Evolutionary conservation across 768 basidiomycete species (phyloP).

Genomic region (Boletus rubescentipes): DNA sequence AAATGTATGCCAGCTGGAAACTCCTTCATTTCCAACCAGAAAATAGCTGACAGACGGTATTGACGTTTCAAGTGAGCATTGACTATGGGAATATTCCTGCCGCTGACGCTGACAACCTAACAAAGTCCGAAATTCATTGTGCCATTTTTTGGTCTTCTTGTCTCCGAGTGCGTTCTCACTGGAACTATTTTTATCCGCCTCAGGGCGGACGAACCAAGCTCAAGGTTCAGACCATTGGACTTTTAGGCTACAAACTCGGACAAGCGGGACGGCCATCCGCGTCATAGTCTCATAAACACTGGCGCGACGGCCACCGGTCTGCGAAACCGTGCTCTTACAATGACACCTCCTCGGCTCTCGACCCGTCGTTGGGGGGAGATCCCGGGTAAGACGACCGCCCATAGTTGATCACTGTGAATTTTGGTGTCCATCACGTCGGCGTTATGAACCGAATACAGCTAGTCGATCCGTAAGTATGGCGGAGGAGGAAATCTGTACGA

Average conservation of each 20-base stretch:
- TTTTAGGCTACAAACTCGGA: conserved; percentile 11
- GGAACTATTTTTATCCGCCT: conserved; percentile 17
- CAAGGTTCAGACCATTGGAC: not conserved
- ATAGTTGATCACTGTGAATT: conserved; percentile 10
- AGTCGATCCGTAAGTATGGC: conserved; percentile 20
- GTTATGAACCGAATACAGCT: conserved; percentile 9
- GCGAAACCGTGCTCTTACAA: conserved; percentile 1
- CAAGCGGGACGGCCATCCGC: conserved; percentile 17
- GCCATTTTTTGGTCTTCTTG: conserved; percentile 8
- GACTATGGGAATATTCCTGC: conserved; percentile 24
- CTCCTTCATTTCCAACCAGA: conserved; percentile 9
- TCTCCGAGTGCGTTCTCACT: conserved; percentile 24
- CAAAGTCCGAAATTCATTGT: conserved; percentile 22
- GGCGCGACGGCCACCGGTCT: conserved; percentile 8
- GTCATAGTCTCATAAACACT: not conserved
- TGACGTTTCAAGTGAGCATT: conserved; percentile 5
- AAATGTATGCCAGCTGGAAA: conserved; percentile 3
- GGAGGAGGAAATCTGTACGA: conserved; percentile 1
- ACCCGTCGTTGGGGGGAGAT: conserved; percentile 4
- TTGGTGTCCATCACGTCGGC: conserved; percentile 20
- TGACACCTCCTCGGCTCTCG: conserved; percentile 25
- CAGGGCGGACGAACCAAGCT: conserved; percentile 2
- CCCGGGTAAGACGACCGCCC: conserved; percentile 11
- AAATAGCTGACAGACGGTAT: conserved; percentile 5
- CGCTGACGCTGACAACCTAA: conserved; percentile 17